Base-by-base conservation (phyloP, 2,329 filamentous ascomycete species). In the Albifimbria verrucaria region DNA sequence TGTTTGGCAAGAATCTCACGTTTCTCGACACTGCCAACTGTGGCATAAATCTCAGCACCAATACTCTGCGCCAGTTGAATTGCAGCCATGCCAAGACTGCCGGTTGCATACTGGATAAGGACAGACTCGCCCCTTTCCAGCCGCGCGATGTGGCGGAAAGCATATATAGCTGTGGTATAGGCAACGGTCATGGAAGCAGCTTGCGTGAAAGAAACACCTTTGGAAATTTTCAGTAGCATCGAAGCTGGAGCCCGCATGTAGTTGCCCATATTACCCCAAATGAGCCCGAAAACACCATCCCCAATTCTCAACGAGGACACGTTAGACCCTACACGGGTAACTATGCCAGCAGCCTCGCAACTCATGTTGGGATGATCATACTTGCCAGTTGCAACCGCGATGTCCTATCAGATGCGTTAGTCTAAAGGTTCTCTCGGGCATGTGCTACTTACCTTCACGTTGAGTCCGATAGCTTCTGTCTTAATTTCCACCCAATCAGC, bases 41-140 rank as follows among this genome's bases (percentile, higher is more conserved):
- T 72, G 9, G 58, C 59, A 32, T 62, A 71, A 3, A 72, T 56
- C 15, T 63, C 56, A 4, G 62, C 62, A 1, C 61, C 59, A 4
- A 57, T 26, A 17, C 43, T 24, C 46, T 61, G 58, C 9, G 61
- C 59, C 2, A 71, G 49, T 51, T 59, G 55, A 7, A 70, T 56
- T 1, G 67, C 65, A 3, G 62, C 62, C 32, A 61, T 61, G 5
- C 69, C 69, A 0, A 67, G 59, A 7, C 64, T 63, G 10, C 68
- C 67, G 2, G 60, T 55, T 5, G 61, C 68, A 2, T 60, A 53
- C 45, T 71, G 68, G 22, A 70, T 64, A 1, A 72, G 62, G 1
- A 71, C 57, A 2, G 47, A 55, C 43, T 69, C 67, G 12, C 68
- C 70, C 1, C 62, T 60, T 10, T 58, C 49, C 1, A 78, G 60